These are phyloP conservation scores for Stagonosporopsis chrysanthemi DNA, from an alignment of 2,329 filamentous ascomycete species.

Conservation along the genomic window DNA sequence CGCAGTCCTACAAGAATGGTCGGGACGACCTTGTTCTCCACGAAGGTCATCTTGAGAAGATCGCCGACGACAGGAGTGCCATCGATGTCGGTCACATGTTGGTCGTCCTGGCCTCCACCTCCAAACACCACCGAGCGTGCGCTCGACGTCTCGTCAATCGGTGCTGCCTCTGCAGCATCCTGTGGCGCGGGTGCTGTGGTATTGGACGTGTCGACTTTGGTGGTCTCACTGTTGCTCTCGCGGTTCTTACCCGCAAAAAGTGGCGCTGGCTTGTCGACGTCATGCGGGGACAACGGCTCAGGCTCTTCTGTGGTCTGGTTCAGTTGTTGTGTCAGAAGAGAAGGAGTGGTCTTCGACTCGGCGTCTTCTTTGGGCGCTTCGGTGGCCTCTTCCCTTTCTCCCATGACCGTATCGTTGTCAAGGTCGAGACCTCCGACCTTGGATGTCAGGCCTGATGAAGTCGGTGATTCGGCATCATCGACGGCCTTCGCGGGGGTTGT, in stretches of 20 bases:
- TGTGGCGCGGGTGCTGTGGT: conserved; percentile 38
- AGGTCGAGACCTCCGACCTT: conserved; percentile 66
- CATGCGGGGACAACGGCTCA: conserved; percentile 59
- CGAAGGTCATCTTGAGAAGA: conserved; percentile 93
- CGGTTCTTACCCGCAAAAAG: conserved; percentile 61
- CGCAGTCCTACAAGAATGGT: conserved; percentile 82
- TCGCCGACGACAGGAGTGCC: conserved; percentile 88
- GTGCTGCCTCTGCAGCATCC: conserved; percentile 48
- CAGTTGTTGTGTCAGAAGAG: conserved; percentile 54
- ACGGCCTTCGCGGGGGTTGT: conserved; percentile 31
- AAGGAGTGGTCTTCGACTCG: conserved; percentile 45
- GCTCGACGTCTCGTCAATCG: conserved; percentile 47
- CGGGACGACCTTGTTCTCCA: conserved; percentile 91
- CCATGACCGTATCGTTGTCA: conserved; percentile 64
- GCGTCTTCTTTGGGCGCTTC: conserved; percentile 30
- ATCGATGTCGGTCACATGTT: conserved; percentile 65
- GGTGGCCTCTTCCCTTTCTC: conserved; percentile 35
- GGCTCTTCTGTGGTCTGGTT: conserved; percentile 37
- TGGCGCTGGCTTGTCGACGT: conserved; percentile 73
- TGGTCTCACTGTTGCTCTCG: conserved; percentile 36
- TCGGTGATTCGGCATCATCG: conserved; percentile 54
- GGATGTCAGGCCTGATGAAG: conserved; percentile 62
- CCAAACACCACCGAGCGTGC: conserved; percentile 47
- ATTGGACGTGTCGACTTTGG: conserved; percentile 39
- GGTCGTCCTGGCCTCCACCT: conserved; percentile 34